Conservation (phyloP, 352 stramenopile genomes). For the Pythium vanterpoolii region DNA sequence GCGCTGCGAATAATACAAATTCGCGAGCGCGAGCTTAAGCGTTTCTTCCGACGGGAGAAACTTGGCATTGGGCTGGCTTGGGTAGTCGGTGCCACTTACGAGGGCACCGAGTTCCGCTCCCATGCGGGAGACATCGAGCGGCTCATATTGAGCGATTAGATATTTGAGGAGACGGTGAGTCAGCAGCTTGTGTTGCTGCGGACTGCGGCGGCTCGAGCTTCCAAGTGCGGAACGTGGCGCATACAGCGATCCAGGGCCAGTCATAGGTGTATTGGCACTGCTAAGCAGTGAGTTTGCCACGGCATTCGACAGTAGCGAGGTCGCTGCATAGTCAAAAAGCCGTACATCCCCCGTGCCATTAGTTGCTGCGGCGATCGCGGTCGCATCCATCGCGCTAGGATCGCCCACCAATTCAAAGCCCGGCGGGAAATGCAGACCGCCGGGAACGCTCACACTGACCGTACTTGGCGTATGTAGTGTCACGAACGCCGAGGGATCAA, state of each 20-base stretch:
- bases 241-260: constrained; percentile 9
- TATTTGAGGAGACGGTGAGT: constrained; percentile 74
- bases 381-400: constrained; percentile 37
- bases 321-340: constrained; percentile 49
- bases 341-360: constrained; percentile 33
- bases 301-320: constrained; percentile 29
- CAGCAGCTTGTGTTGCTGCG: constrained; percentile 52
- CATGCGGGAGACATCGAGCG: constrained; percentile 69
- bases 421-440: constrained; percentile 48
- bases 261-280: not conserved
- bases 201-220: constrained; percentile 10
- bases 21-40: constrained; percentile 67
- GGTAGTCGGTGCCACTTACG: constrained; percentile 43
- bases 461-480: constrained; percentile 31
- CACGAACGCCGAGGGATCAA: constrained; percentile 66
- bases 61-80: constrained; percentile 15
- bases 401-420: constrained; percentile 50
- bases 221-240: not conserved
- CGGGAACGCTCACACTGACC: constrained; percentile 15
- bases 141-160: constrained; percentile 73
- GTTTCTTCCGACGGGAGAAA: constrained; percentile 61
- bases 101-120: constrained; percentile 53
- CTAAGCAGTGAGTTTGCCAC: constrained; percentile 21
- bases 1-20: constrained; percentile 76
- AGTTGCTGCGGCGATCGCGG: constrained; percentile 17